Evolutionary conservation across 148 eudicot genomes (phyloP).

Genomic region (Dysphania ambrosioides): DNA sequence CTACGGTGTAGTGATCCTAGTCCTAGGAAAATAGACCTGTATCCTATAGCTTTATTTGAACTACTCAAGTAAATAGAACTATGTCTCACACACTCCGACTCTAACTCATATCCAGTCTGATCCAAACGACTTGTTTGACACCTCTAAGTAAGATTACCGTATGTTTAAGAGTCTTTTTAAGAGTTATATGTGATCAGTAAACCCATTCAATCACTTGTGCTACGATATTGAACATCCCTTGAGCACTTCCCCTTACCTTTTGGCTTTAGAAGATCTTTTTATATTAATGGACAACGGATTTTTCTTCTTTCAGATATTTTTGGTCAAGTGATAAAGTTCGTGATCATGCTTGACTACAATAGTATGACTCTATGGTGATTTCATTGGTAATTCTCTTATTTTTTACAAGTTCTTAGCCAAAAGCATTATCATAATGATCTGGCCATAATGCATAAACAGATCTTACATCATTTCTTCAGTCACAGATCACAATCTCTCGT

Average conservation of each 20-base stretch:
- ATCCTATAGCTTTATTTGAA: too few relatives aligned
- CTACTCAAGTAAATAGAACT: too few relatives aligned
- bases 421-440: too few relatives aligned
- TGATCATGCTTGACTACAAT: slow-evolving; percentile 3
- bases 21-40: background rate
- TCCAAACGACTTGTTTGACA: background rate
- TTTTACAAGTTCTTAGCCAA: too few relatives aligned
- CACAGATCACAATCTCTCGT: slow-evolving; percentile 10
- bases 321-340: slow-evolving; percentile 9
- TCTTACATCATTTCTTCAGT: background rate
- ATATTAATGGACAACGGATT: slow-evolving; percentile 9
- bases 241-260: background rate
- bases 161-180: too few relatives aligned
- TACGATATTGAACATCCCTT: background rate
- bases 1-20: background rate
- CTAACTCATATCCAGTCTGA: background rate
- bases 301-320: slow-evolving; percentile 11
- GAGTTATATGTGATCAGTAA: background rate
- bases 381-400: background rate
- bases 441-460: slow-evolving; percentile 9
- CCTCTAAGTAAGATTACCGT: too few relatives aligned
- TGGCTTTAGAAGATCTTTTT: background rate
- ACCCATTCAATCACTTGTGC: background rate
- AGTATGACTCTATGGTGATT: background rate
- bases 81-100: background rate